Evolutionary conservation across 164 flowering plant genomes (phyloP).

Genomic region (Cinnamomum micranthum): DNA sequence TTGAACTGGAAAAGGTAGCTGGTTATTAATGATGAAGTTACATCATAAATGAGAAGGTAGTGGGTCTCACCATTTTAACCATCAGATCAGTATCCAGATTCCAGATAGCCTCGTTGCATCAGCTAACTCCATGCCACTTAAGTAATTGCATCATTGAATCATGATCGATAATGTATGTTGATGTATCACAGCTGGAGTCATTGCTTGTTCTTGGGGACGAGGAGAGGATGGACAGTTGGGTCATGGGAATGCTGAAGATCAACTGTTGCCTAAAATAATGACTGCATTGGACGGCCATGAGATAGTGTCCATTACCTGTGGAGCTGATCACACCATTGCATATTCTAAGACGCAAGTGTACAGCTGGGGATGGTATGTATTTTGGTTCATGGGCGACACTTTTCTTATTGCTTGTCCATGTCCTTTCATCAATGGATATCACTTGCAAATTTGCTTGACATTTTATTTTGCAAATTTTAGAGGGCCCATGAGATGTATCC

Average conservation of each 20-base stretch:
- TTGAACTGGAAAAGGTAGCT: too few species aligned
- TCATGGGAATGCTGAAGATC: slow-evolving; percentile 97
- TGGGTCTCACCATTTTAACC: not conserved
- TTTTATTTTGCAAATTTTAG: not conserved
- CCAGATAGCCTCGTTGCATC: not conserved
- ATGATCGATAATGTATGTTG: slow-evolving; percentile 1
- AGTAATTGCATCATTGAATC: not conserved
- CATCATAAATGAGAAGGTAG: too few species aligned
- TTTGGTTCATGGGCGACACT: not conserved
- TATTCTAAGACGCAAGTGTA: slow-evolving; percentile 68
- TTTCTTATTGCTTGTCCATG: not conserved
- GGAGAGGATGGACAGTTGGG: slow-evolving; percentile 99
- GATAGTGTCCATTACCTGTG: slow-evolving; percentile 71
- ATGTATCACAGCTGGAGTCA: slow-evolving; percentile 61
- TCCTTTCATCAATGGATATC: not conserved
- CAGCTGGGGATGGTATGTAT: slow-evolving; percentile 97
- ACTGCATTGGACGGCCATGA: slow-evolving; percentile 77
- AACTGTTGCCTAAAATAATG: slow-evolving; percentile 65
- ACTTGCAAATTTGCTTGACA: not conserved
- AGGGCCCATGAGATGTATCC: too few species aligned
- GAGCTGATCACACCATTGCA: slow-evolving; percentile 96
- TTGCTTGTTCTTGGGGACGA: slow-evolving; percentile 94
- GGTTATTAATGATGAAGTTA: too few species aligned
- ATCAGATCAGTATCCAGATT: not conserved
- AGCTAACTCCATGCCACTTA: not conserved